Base-by-base conservation (phyloP, 129 eudicot genomes). In the Solidago caesia region DNA sequence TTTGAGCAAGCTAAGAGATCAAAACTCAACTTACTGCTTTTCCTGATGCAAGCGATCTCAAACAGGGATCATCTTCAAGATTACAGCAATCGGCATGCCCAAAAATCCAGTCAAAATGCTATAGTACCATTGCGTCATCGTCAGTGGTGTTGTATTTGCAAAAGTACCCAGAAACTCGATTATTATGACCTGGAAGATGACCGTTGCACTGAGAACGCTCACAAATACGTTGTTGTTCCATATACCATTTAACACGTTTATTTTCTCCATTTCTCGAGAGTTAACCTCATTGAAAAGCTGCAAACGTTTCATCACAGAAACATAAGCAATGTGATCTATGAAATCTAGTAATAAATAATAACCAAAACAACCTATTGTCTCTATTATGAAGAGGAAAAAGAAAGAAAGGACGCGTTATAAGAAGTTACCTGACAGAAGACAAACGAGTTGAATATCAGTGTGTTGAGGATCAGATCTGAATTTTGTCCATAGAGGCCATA, bases 351-450 rank as follows among this genome's bases (percentile, higher is more conserved):
- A 33, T 2, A 33, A 33, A 33, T 33, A 33, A 33, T 33, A 33
- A 33, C 39, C 39, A 33, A 33, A 33, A 39, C 5, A 53, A 10
- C n/a, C 56, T 56, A 56, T 9, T 2, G 16, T 16, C 25, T 13
- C 42, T 67, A 7, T 47, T 67, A 9, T 25, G 73, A 68, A 13
- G 15, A 48, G 44, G 44, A 44, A 45, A 45, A 48, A 53, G 12
- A 3, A 68, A 48, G 8, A 44, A 45, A 4, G 6, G 21, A 10
- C 16, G 1, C 16, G 39, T 42, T 47, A 11, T 8, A 6, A 8
- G 46, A 67, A 49, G 64, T 83, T 78, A 94, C 98, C 98, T 94
- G 99, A 71, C 99, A 95, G 77, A 95, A 95, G 83, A 95, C 99
- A 55, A 95, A 95, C 8, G 96, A 79, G 83, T 95, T 95, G 88